A percentile compares a stretch with the other conserved stretches of the same genome.
phyloP scores from a whole-genome alignment of 1,139 yeast species.

The Geotrichum macrosporum region DNA sequence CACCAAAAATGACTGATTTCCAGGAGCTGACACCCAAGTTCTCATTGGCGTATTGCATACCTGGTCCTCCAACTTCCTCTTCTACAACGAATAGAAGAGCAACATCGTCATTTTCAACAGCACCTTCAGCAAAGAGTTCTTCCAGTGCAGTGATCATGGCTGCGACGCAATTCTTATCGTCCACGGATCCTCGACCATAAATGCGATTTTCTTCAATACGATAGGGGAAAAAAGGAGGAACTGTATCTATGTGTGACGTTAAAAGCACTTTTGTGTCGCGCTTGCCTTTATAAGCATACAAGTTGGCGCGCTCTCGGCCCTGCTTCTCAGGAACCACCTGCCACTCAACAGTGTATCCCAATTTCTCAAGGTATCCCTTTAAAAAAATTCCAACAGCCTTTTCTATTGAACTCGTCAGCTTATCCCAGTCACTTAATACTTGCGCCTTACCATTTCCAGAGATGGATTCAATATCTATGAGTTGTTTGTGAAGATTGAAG shows the following conservation, averaged over 20 bases:
- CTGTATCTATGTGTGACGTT: constrained; percentile 79
- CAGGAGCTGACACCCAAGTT: constrained; percentile 45
- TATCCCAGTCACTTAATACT: too few species aligned
- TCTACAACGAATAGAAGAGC: constrained; percentile 62
- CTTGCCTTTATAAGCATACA: constrained; percentile 54
- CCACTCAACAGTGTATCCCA: constrained; percentile 52
- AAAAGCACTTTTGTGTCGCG: constrained; percentile 53
- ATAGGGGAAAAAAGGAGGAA: constrained; percentile 74
- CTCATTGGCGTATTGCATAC: constrained; percentile 49
- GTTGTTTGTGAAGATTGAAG: constrained; percentile 38
- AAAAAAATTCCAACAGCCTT: constrained; percentile 38
- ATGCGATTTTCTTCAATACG: constrained; percentile 55
- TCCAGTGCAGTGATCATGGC: constrained; percentile 53
- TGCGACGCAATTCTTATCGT: constrained; percentile 57
- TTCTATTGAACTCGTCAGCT: too few species aligned
- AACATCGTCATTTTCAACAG: constrained; percentile 51
- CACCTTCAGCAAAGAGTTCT: constrained; percentile 42
- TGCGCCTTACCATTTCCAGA: constrained; percentile 30
- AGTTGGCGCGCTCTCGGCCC: constrained; percentile 43
- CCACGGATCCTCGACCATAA: constrained; percentile 65
- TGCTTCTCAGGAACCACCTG: constrained; percentile 39
- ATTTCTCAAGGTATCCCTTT: constrained; percentile 38
- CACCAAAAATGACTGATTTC: constrained; percentile 66
- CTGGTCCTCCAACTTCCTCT: constrained; percentile 61
- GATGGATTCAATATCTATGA: constrained; percentile 42